These are phyloP conservation scores for Epichloe baconii DNA, from an alignment of 2,329 filamentous ascomycete species.

Conservation along the genomic window DNA sequence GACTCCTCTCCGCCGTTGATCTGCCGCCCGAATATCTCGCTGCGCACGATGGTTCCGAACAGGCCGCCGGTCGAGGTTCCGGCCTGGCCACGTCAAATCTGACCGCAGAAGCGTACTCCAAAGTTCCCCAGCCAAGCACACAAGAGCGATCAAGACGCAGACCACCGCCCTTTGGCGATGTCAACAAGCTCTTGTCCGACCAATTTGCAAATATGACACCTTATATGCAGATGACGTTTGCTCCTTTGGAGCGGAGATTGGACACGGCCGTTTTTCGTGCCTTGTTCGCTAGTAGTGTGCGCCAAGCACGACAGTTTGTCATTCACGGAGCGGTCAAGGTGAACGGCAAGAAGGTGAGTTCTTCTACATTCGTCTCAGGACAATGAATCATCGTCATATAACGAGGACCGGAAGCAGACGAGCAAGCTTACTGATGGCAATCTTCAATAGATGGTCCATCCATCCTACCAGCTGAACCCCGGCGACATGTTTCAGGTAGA, in stretches of 20 bases:
- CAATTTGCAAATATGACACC: conserved; percentile 47
- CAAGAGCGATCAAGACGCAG: conserved; percentile 8
- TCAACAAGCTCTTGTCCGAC: conserved; percentile 20
- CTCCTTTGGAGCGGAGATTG: conserved; percentile 76
- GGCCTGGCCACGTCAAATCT: conserved; percentile 35
- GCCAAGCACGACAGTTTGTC: conserved; percentile 89
- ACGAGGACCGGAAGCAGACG: not conserved
- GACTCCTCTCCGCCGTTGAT: conserved; percentile 68
- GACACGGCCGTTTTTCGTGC: conserved; percentile 88
- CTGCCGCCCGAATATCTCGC: conserved; percentile 78
- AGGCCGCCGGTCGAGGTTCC: conserved; percentile 72
- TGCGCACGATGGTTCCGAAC: conserved; percentile 64
- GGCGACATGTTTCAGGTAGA: conserved; percentile 98
- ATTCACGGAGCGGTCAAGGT: conserved; percentile 88
- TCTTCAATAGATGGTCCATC: conserved; percentile 65
- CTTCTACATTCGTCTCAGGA: not conserved
- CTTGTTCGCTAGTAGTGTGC: conserved; percentile 82
- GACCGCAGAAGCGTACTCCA: conserved; percentile 22
- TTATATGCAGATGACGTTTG: conserved; percentile 94
- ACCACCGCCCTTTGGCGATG: conserved; percentile 15
- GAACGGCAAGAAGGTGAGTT: conserved; percentile 79
- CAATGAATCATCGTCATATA: not conserved
- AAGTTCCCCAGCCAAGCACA: conserved; percentile 13
- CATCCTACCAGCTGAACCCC: conserved; percentile 87
- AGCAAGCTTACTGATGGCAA: conserved; percentile 1